Base-by-base conservation (phyloP, 768 basidiomycete genomes). In the Trametes punicea region DNA sequence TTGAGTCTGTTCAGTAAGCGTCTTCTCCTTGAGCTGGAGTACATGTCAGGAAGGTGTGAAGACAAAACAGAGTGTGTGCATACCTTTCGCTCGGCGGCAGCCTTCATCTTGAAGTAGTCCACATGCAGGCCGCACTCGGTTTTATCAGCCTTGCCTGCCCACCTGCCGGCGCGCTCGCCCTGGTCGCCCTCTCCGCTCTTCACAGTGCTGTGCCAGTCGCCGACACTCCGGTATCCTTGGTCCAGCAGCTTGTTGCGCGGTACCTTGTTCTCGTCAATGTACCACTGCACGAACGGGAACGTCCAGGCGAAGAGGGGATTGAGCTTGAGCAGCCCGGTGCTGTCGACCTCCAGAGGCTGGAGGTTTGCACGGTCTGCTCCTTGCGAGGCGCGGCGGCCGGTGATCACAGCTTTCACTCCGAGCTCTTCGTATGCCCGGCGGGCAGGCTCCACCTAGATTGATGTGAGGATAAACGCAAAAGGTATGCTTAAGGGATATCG, bases 171-270 rank as follows among this genome's bases (percentile, higher is more conserved):
- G 23, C 97, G 81, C 73, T 99, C 97, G 4, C 79, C 81, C 0
- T 69, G 72, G 57, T 91, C 91, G 38, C 88, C 81, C 8, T 74
- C 75, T 0, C 81, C 85, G 57, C 84, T 85, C 63, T 82, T 82
- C n/a, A 70, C 71, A 0, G 97, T 99, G 59, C 92, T 95, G 73
- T 99, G 97, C 90, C 95, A 96, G 72, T 99, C 97, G 3, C 97
- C 97, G 60, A 99, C 84, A 67, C 91, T 93, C 64, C 86, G 88
- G 76, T 98, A 99, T 3, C 97, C 97, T 68, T 93, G 84, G 57
- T 83, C 84, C 36, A 99, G 81, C 4, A 99, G 78, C 57, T 81
- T 83, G 75, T 99, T 98, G 58, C 84, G 82, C 2, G 95, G 95
- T 0, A 98, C 94, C 41, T 82, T 73, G 72, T 98, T 83, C 57